These are phyloP conservation scores for Alternaria novae-zelandiae DNA, from an alignment of 2,329 filamentous ascomycete species.

Conservation along the genomic window DNA sequence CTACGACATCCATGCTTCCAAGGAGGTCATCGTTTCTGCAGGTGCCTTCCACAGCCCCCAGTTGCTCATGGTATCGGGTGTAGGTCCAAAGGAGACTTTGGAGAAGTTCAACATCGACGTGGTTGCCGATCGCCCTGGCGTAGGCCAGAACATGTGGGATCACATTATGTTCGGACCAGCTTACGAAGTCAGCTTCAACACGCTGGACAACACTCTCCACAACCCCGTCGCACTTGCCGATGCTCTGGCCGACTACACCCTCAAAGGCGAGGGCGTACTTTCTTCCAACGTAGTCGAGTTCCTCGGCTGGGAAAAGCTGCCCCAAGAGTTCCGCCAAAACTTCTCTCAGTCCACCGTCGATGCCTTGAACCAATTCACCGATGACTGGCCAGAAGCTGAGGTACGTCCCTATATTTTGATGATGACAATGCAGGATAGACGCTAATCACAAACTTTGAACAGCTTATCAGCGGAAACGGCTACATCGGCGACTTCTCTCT, in stretches of 20 bases:
- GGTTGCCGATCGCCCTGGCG: conserved; percentile 24
- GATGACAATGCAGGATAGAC: not conserved
- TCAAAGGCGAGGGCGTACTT: not conserved
- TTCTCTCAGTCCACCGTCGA: not conserved
- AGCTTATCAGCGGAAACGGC: not conserved
- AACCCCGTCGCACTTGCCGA: not conserved
- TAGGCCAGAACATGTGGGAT: conserved; percentile 30
- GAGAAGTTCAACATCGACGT: conserved; percentile 22
- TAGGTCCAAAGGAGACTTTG: conserved; percentile 33
- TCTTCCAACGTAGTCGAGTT: not conserved
- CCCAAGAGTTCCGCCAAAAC: not conserved
- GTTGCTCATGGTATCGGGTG: conserved; percentile 45
- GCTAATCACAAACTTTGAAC: not conserved
- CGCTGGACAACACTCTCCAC: not conserved
- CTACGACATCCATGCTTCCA: conserved; percentile 37
- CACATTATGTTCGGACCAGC: conserved; percentile 21
- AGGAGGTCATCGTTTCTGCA: not conserved
- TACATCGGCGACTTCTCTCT: not conserved
- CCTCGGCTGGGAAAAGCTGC: conserved; percentile 1
- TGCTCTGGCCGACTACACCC: not conserved
- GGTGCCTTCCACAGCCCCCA: conserved; percentile 34
- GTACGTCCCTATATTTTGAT: not conserved
- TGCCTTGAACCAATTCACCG: not conserved
- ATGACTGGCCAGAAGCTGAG: not conserved
- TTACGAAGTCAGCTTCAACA: not conserved